These are phyloP conservation scores for Rhizophagus prolifer DNA, from an alignment of 192 early-diverging fungal genomes.

Conservation along the genomic window DNA sequence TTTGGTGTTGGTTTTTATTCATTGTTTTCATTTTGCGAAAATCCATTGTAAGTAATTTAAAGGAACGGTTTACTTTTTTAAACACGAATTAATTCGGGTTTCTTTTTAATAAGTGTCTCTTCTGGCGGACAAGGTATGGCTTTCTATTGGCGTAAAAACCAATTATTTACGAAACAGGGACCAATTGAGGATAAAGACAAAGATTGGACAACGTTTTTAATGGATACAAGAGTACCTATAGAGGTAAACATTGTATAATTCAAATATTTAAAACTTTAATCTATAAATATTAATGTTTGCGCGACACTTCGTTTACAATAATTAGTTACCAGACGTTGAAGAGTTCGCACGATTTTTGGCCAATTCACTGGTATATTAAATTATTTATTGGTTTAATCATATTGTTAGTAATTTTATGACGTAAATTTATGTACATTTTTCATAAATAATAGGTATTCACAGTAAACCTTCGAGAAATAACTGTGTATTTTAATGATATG, in stretches of 20 bases:
- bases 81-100: neutral
- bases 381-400: too few relatives aligned
- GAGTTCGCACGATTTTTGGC: slow-evolving; percentile 69
- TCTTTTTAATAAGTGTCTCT: slow-evolving; percentile 52
- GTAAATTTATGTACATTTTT: too few relatives aligned
- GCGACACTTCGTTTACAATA: neutral
- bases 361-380: slow-evolving; percentile 45
- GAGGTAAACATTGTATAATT: too few relatives aligned
- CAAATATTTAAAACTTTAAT: too few relatives aligned
- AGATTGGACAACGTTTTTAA: slow-evolving; percentile 71
- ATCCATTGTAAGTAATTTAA: slow-evolving; percentile 74
- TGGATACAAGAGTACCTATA: slow-evolving; percentile 68
- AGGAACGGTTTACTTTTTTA: too few relatives aligned
- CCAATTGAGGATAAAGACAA: slow-evolving; percentile 37
- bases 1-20: slow-evolving; percentile 87
- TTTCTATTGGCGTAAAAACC: slow-evolving; percentile 87
- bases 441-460: slow-evolving; percentile 64
- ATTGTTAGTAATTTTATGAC: too few relatives aligned
- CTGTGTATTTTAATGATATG: slow-evolving; percentile 63
- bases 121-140: slow-evolving; percentile 79
- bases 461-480: slow-evolving; percentile 62
- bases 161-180: slow-evolving; percentile 77
- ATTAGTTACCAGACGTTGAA: slow-evolving; percentile 50
- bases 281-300: neutral
- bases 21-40: slow-evolving; percentile 85